phyloP scores from a whole-genome alignment of 495 filamentous ascomycete genomes.

The Lophiotrema nucula region DNA sequence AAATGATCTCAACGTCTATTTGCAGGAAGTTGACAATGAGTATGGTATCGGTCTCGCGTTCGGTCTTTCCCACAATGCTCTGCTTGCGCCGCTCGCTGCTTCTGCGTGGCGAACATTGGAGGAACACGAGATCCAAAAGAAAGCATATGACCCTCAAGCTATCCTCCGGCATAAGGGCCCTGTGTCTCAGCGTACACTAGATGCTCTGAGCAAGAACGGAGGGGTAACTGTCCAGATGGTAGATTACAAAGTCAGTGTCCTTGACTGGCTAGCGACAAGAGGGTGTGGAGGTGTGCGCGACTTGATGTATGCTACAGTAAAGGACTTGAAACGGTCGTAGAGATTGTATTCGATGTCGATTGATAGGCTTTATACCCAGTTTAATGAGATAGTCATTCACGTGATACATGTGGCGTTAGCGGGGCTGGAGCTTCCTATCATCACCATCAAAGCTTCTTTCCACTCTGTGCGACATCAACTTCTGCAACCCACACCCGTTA shows the following conservation, averaged over 20 bases:
- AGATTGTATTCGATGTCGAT: no score
- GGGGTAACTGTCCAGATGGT: conserved; percentile 69
- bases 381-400: no score
- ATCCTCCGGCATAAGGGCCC: conserved; percentile 69
- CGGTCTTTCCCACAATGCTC: conserved; percentile 66
- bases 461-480: no score
- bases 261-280: conserved; percentile 65
- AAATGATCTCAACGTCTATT: conserved; percentile 50
- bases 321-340: conserved; percentile 4
- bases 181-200: conserved; percentile 66
- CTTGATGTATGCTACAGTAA: conserved; percentile 74
- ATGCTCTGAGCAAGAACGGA: conserved; percentile 61
- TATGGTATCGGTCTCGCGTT: conserved; percentile 57
- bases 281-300: conserved; percentile 66
- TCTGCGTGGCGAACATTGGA: conserved; percentile 67
- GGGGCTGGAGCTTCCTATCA: no score
- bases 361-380: no score
- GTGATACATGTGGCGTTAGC: no score
- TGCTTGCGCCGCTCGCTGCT: conserved; percentile 64
- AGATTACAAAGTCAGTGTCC: conserved; percentile 71
- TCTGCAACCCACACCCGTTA: no score
- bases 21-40: conserved; percentile 45
- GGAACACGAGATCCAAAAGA: conserved; percentile 45
- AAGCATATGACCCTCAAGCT: conserved; percentile 1
- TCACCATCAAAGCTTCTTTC: no score